Conservation (phyloP, 2,329 filamentous ascomycete genomes). For the Aspergillus novofumigatus region DNA sequence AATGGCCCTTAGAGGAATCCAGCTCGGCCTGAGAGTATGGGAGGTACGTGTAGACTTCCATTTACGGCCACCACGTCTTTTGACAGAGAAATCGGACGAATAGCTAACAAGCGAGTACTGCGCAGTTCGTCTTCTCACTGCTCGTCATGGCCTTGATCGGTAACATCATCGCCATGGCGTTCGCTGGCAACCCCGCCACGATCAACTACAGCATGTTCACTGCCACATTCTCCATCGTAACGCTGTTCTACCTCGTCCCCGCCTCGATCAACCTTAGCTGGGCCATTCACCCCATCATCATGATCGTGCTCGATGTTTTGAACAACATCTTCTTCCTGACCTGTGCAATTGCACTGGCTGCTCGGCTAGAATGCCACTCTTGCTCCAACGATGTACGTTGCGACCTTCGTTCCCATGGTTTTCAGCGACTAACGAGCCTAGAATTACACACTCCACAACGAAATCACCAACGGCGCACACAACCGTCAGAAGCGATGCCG, state of each 20-base stretch:
- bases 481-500: conserved; percentile 42
- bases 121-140: conserved; percentile 56
- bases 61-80: not conserved
- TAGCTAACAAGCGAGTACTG: conserved; percentile 2
- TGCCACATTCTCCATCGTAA: conserved; percentile 45
- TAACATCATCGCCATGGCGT: conserved; percentile 56
- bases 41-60: conserved; percentile 21
- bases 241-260: conserved; percentile 46
- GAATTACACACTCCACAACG: conserved; percentile 40
- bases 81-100: not conserved
- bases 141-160: conserved; percentile 59
- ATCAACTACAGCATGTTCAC: conserved; percentile 53
- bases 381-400: conserved; percentile 44
- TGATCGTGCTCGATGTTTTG: conserved; percentile 43
- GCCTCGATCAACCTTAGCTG: conserved; percentile 40
- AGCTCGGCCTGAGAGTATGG: conserved; percentile 30
- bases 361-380: conserved; percentile 41
- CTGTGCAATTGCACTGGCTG: conserved; percentile 46
- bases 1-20: conserved; percentile 26
- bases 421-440: conserved; percentile 10
- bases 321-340: conserved; percentile 49
- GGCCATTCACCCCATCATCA: conserved; percentile 40
- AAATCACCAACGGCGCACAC: conserved; percentile 42
- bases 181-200: conserved; percentile 52
- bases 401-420: not conserved